Base-by-base conservation (phyloP, 2,329 filamentous ascomycete species). In the Talaromyces atroroseus region DNA sequence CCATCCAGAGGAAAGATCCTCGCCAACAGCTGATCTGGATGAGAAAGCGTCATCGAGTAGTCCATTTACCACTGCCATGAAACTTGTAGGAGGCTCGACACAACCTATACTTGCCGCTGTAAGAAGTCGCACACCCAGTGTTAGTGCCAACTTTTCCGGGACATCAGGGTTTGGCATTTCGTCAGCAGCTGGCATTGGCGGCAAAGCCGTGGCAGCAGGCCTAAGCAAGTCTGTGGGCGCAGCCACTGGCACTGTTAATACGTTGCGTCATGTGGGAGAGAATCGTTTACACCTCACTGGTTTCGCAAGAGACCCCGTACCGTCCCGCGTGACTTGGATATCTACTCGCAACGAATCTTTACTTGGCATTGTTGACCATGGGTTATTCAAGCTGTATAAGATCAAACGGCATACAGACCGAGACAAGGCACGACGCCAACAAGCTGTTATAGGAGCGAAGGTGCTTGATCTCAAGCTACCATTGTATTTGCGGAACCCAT, bases 1-100 rank as follows among this genome's bases (percentile, higher is more conserved):
- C 5, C 64, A 65, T 72, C 52, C 65, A 66, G 38, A 74, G 71
- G 71, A 72, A 18, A 71, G 74, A 12, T 73, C 77, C 16, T 40
- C 57, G 2, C 5, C 45, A 32, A 52, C 23, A 4, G 67, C 76
- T 6, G 51, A 58, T 18, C 69, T 81, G 2, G 81, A 85, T 47
- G 64, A 65, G 52, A 46, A 61, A 3, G 54, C 58, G 16, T 62
- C 62, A 36, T 63, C 64, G 10, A 71, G 69, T 49, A 71, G 69
- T 49, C 83, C 86, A 3, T 82, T 89, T 16, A 84, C 86, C 4
- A 83, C 87, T 18, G 87, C 88, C 0, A 86, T 88, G 36, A 89
- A 82, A 59, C 82, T 88, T 6, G 76, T 90, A 49, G 86, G 83
- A 51, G 86, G 73, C 48, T 76, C 69, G 55, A 78, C 79, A 1